Evolutionary conservation across 768 basidiomycete genomes (phyloP).

Genomic region (Leccinum incarnatum): DNA sequence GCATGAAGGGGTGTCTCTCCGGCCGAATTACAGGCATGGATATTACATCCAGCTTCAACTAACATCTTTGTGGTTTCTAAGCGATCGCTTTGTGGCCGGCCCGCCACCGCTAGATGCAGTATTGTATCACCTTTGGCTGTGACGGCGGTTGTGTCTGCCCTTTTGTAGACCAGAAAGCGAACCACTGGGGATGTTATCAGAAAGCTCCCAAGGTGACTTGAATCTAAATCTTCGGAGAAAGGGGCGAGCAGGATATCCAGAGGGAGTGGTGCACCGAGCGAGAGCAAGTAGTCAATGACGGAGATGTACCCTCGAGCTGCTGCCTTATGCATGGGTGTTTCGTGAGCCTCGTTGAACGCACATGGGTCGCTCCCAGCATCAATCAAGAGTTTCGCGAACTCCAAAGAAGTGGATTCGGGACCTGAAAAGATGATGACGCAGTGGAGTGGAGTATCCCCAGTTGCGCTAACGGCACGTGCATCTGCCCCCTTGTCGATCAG

Average conservation of each 20-base stretch:
- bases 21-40: neutral
- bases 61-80: no score
- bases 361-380: neutral
- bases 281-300: neutral
- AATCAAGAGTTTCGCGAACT: neutral
- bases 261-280: neutral
- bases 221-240: no score
- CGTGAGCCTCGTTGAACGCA: neutral
- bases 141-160: no score
- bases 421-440: neutral
- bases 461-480: neutral
- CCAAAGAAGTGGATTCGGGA: neutral
- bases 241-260: neutral
- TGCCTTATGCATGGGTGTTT: neutral
- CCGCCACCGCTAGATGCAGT: no score
- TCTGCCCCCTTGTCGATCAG: conserved; percentile 5
- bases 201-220: no score
- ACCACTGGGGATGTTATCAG: no score
- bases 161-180: no score
- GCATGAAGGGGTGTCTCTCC: neutral
- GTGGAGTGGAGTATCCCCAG: conserved; percentile 1
- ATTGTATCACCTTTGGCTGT: no score
- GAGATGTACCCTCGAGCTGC: neutral
- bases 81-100: no score
- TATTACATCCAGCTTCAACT: neutral